Base-by-base conservation (phyloP, 768 basidiomycete species). In the Pulveroboletus frians region DNA sequence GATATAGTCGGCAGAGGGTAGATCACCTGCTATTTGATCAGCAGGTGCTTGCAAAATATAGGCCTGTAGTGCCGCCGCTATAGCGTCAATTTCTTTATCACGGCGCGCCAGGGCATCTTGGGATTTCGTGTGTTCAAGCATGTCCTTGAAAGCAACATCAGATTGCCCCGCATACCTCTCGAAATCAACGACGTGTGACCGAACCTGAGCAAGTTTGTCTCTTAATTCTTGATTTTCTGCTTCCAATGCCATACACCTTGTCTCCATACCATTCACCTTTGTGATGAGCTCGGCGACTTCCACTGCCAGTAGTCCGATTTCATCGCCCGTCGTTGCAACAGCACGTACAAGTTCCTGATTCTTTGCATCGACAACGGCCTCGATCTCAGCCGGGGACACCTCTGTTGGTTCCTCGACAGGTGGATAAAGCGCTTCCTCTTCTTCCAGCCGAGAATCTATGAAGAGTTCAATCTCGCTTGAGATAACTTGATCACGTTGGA, bases 271-370 rank as follows among this genome's bases (percentile, higher is more conserved):
- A 21, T 68, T 46, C 30, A 60, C 56, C 38, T 66, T 69, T 4
- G 50, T 57, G 47, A 67, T 69, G 34, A 68, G 38, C n/a, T 65
- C 61, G 29, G 58, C 66, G 17, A 69, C 65, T 32, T 63, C 68
- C 38, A 63, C 54, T 9, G 64, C 67, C 27, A 66, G 43, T n/a
- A 20, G 43, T n/a, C 54, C 61, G 8, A 74, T 64, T 23, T 73
- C 70, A 50, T 54, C 51, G 21, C 57, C 61, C 7, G 59, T 62
- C 3, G 49, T 21, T 23, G 49, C 18, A 10, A 66, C 49, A 27
- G 49, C 51, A 30, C 26, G 42, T 20, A 50, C 39, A 8, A 66
- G 43, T 13, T 51, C 58, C 42, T 55, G 18, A 48, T 61, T 57
- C 41, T 51, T 65, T 6, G 51, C 42, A 46, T 69, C 51, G 6